phyloP scores from a whole-genome alignment of 2,329 filamentous ascomycete genomes.

The Colletotrichum paranaense region DNA sequence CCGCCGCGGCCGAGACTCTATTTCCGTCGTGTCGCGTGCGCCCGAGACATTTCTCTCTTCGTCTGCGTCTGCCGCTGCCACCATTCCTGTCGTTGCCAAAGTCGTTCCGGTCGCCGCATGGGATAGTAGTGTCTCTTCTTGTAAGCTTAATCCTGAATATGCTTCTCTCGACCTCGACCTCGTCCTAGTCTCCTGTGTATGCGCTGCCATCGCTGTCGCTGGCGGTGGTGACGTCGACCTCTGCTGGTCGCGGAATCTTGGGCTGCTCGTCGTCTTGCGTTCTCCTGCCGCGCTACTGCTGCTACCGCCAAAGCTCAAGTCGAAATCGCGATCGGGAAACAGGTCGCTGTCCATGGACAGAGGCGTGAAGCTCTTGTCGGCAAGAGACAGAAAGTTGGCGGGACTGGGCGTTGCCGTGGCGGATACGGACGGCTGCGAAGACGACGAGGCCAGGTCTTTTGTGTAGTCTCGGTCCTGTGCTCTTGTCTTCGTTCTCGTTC shows the following conservation, averaged over 20 bases:
- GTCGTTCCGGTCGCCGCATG: not conserved
- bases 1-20: not conserved
- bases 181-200: not conserved
- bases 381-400: slow-evolving; percentile 38
- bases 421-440: slow-evolving; percentile 33
- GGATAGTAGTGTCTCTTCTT: not conserved
- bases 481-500: not conserved
- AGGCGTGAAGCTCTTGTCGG: slow-evolving; percentile 44
- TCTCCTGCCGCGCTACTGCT: not conserved
- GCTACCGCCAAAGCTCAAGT: not conserved
- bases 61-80: slow-evolving; percentile 2
- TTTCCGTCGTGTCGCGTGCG: slow-evolving; percentile 12
- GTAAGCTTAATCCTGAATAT: not conserved
- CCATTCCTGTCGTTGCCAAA: not conserved
- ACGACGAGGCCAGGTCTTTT: slow-evolving; percentile 19
- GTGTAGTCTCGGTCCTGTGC: slow-evolving; percentile 20
- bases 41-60: slow-evolving; percentile 31
- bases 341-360: slow-evolving; percentile 44
- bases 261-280: not conserved
- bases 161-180: not conserved
- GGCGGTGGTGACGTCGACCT: not conserved
- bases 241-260: not conserved
- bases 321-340: slow-evolving; percentile 18
- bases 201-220: not conserved
- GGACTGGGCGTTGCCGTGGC: slow-evolving; percentile 36